phyloP scores from a whole-genome alignment of 2,329 filamentous ascomycete species.

The Leptographium radiaticola region DNA sequence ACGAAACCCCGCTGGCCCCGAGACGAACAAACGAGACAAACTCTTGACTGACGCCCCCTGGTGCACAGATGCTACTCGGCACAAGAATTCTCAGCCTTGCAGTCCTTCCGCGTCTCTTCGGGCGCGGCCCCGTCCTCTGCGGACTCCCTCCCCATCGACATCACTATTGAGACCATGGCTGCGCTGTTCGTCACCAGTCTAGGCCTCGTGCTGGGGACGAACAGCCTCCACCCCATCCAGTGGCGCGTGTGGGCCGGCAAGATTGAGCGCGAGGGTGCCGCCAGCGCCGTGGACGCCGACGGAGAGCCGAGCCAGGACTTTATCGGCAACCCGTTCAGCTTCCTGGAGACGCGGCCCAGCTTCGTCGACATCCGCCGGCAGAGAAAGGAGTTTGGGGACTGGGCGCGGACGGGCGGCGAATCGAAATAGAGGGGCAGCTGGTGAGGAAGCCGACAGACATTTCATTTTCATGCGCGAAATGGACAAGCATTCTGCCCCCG shows the following conservation, averaged over 20 bases:
- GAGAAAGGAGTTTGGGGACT: conserved; percentile 65
- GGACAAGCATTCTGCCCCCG: too few relatives aligned
- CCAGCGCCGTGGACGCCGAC: conserved; percentile 40
- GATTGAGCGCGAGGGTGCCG: conserved; percentile 63
- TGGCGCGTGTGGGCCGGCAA: conserved; percentile 74
- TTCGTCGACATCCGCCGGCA: conserved; percentile 83
- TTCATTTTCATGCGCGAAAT: background rate
- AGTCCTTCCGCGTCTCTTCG: conserved; percentile 30
- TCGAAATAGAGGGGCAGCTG: background rate
- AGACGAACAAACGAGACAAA: conserved; percentile 1
- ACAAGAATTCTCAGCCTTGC: conserved; percentile 74
- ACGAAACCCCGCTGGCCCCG: conserved; percentile 15
- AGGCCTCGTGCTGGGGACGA: conserved; percentile 68
- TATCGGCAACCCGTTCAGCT: conserved; percentile 64
- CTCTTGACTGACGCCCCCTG: background rate
- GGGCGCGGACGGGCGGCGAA: conserved; percentile 38
- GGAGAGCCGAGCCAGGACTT: conserved; percentile 56
- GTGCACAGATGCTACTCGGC: conserved; percentile 77
- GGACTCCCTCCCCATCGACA: conserved; percentile 62
- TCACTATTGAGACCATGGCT: conserved; percentile 72
- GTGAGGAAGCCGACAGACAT: background rate
- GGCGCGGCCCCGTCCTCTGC: conserved; percentile 27
- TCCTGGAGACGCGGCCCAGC: conserved; percentile 65
- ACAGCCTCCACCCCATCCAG: conserved; percentile 70
- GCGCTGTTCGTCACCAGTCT: conserved; percentile 70